Conservation (phyloP, 2,329 filamentous ascomycete species). For the Nannizziopsis arthrosporioides region DNA sequence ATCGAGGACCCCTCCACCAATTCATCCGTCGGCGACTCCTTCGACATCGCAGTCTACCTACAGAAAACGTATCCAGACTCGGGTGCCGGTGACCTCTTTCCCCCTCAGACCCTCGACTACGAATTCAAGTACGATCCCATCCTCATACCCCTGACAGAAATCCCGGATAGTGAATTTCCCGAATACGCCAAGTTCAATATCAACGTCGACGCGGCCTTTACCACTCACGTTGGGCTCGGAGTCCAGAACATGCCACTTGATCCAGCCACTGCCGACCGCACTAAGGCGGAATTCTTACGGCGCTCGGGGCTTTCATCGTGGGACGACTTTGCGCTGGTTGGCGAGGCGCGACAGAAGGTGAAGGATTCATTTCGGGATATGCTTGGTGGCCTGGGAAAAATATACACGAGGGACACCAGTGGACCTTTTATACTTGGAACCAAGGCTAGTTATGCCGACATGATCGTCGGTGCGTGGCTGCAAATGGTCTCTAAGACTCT, state of each 20-base stretch:
- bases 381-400: constrained; percentile 34
- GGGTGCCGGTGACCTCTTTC: constrained; percentile 41
- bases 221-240: constrained; percentile 34
- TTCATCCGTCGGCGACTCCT: constrained; percentile 47
- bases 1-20: constrained; percentile 38
- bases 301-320: constrained; percentile 38
- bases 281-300: constrained; percentile 39
- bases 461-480: constrained; percentile 48
- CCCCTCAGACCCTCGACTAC: constrained; percentile 34
- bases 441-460: constrained; percentile 42
- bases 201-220: constrained; percentile 46
- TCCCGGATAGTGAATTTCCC: constrained; percentile 19
- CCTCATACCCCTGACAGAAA: constrained; percentile 32
- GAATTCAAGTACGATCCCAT: constrained; percentile 21
- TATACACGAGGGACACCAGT: constrained; percentile 30
- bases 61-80: constrained; percentile 41
- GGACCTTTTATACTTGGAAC: constrained; percentile 42
- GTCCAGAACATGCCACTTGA: constrained; percentile 40
- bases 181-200: constrained; percentile 43
- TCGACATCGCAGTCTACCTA: constrained; percentile 53
- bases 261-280: constrained; percentile 35
- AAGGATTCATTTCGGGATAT: constrained; percentile 32
- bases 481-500: constrained; percentile 27
- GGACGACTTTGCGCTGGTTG: constrained; percentile 26
- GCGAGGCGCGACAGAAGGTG: constrained; percentile 32